Evolutionary conservation across 805 yeast genomes (phyloP).

Genomic region (Nakazawaea holstii): DNA sequence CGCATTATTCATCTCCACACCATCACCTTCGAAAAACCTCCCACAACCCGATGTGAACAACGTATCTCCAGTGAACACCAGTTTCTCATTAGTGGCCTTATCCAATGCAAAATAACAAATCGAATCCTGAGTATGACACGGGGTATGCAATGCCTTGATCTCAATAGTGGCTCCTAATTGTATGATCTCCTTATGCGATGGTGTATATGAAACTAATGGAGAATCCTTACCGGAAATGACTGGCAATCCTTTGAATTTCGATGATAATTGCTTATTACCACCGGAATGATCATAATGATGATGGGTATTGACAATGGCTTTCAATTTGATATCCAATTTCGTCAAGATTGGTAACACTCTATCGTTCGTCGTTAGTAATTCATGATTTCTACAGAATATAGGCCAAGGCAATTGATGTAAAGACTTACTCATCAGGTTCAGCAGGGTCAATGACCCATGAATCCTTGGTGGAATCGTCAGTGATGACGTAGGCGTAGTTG

Average conservation of each 20-base stretch:
- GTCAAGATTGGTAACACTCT: conserved; percentile 39
- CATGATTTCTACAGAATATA: too few relatives aligned
- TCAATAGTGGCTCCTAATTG: conserved; percentile 59
- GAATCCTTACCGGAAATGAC: conserved; percentile 83
- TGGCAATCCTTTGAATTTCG: conserved; percentile 42
- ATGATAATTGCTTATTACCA: conserved; percentile 47
- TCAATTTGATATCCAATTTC: conserved; percentile 41
- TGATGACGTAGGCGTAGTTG: conserved; percentile 78
- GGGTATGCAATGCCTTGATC: conserved; percentile 85
- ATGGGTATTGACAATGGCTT: conserved; percentile 88
- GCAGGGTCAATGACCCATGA: conserved; percentile 94
- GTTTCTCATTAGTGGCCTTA: conserved; percentile 52
- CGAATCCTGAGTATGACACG: conserved; percentile 97
- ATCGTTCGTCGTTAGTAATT: too few relatives aligned
- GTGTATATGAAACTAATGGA: conserved; percentile 66
- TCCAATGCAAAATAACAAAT: conserved; percentile 82
- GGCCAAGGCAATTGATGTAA: not conserved
- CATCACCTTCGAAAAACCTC: conserved; percentile 89
- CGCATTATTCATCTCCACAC: conserved; percentile 71
- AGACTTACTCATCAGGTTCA: conserved; percentile 56
- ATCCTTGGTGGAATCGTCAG: conserved; percentile 58
- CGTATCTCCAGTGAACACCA: conserved; percentile 95
- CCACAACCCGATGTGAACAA: conserved; percentile 95
- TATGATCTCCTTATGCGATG: conserved; percentile 56
- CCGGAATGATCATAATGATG: conserved; percentile 96